Evolutionary conservation across 106 monocot species (phyloP).

Genomic region (Platanthera zijinensis): DNA sequence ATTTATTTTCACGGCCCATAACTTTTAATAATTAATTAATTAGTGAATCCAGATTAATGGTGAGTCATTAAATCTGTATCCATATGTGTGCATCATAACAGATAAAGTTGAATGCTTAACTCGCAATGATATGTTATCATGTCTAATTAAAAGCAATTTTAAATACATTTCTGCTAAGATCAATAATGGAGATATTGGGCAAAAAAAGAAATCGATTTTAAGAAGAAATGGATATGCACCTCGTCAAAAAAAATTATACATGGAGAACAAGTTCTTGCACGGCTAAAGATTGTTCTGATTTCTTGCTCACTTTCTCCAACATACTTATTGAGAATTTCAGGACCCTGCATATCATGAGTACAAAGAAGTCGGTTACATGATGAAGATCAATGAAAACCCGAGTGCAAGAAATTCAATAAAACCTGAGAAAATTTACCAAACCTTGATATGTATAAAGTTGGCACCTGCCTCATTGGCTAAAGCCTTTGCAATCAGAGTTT

Average conservation of each 20-base stretch:
- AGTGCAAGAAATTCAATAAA: neutral
- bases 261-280: slow-evolving; percentile 85
- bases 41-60: too few species aligned
- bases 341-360: slow-evolving; percentile 42
- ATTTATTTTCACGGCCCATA: too few species aligned
- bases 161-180: neutral
- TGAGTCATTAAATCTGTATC: too few species aligned
- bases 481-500: slow-evolving; percentile 96
- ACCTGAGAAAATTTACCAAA: slow-evolving; percentile 7
- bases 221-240: slow-evolving; percentile 17
- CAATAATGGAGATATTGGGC: neutral
- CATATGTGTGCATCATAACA: too few species aligned
- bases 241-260: slow-evolving; percentile 99
- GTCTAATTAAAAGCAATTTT: neutral
- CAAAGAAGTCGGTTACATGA: neutral
- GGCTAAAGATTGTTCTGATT: slow-evolving; percentile 78
- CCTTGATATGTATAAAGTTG: slow-evolving; percentile 96
- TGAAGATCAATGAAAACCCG: neutral
- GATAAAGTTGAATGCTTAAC: too few species aligned
- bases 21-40: too few species aligned
- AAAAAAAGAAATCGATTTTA: neutral
- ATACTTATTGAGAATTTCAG: slow-evolving; percentile 86
- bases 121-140: too few species aligned
- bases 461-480: slow-evolving; percentile 88
- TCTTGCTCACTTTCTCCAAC: slow-evolving; percentile 92